Base-by-base conservation (phyloP, 2,329 filamentous ascomycete species). In the Diaporthe sp. region DNA sequence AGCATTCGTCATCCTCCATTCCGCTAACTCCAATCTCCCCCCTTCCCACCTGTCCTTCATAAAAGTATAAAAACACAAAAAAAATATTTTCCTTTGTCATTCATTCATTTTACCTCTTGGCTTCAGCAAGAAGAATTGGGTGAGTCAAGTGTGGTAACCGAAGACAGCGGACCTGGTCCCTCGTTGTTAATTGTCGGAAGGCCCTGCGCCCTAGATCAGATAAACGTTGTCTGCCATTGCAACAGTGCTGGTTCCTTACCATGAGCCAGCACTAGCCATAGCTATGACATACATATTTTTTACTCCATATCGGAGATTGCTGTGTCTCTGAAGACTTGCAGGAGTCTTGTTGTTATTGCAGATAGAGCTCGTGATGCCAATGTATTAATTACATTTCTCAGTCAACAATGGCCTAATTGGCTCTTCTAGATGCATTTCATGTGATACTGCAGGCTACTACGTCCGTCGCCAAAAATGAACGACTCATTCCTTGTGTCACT, bases 201-300 rank as follows among this genome's bases (percentile, higher is more conserved):
- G 65, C n/a, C 65, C 65, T 68, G 65, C 65, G 65, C 46, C 65
- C 65, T 68, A 68, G 65, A 53, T n/a, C 65, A 68, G 46, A 68
- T 28, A 19, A 53, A 68, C 25, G 25, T 25, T 25, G 65, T 68
- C 44, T n/a, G 65, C 46, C 12, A 22, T 19, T 51, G 65, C 65
- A 53, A 53, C 19, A 39, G 65, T 68, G 65, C 28, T 53, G 65
- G 65, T 7, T 53, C 65, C 46, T 39, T 19, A 57, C 15, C 46
- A 53, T 53, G 49, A 10, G 31, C n/a, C 46, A 68, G 44, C 46
- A 39, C 22, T 53, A 53, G 65, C 31, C 31, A 53, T 8, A 22
- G 65, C 46, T 46, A 17, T n/a, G 62, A 68, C 44, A 68, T 51
- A 68, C 62, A 68, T 37, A 0, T 19, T 62, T 8, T 31, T 46